Evolutionary conservation across 805 yeast genomes (phyloP).

Genomic region (Zygosaccharomyces bisporus): DNA sequence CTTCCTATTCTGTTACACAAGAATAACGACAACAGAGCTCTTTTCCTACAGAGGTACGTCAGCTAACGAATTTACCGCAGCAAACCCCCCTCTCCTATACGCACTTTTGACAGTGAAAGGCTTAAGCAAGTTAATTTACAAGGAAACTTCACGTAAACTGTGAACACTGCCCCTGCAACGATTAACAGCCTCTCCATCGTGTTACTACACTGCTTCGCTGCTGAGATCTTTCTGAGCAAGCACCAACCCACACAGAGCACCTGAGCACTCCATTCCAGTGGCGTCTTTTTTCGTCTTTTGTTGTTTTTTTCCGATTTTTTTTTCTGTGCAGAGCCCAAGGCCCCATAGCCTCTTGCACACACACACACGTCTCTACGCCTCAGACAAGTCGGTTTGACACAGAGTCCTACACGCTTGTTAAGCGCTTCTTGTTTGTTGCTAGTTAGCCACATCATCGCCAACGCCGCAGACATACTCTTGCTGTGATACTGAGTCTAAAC

Average conservation of each 20-base stretch:
- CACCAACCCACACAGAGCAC: background rate
- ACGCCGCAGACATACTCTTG: constrained; percentile 3
- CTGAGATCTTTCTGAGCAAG: background rate
- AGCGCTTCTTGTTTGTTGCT: constrained; percentile 7
- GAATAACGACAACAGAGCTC: constrained; percentile 1
- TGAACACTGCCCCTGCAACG: constrained; percentile 1
- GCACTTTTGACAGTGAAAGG: background rate
- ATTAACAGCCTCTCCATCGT: constrained; percentile 1
- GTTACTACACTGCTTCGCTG: background rate
- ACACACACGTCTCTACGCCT: constrained; percentile 6
- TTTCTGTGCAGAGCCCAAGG: constrained; percentile 4
- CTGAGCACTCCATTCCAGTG: background rate
- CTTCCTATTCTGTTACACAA: constrained; percentile 7
- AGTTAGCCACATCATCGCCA: constrained; percentile 8
- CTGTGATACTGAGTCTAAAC: background rate
- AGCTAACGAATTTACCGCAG: constrained; percentile 8
- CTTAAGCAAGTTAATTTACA: constrained; percentile 1
- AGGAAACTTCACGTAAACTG: constrained; percentile 2
- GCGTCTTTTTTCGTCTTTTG: background rate
- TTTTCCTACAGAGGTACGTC: background rate
- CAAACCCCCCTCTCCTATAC: background rate
- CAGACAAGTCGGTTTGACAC: constrained; percentile 8
- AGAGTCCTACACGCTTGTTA: constrained; percentile 5
- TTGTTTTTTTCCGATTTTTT: background rate
- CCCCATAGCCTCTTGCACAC: constrained; percentile 5